phyloP scores from a whole-genome alignment of 2,329 filamentous ascomycete species.

The Microthyrium microscopicum region DNA sequence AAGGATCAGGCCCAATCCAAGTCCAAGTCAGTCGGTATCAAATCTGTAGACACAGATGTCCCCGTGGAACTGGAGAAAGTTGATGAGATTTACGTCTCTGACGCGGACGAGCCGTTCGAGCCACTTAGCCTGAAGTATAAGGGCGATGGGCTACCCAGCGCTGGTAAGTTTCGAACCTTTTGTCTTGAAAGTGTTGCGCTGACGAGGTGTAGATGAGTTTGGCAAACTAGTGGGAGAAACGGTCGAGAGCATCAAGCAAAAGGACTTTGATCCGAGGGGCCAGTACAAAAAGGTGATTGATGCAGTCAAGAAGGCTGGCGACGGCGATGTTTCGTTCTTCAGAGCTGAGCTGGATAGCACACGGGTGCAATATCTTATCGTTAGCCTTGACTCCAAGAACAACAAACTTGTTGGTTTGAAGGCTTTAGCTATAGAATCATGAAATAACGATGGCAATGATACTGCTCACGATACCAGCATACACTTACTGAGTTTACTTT shows the following conservation, averaged over 20 bases:
- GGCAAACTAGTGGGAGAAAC: slow-evolving; percentile 45
- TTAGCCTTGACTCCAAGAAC: slow-evolving; percentile 43
- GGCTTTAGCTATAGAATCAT: slow-evolving; percentile 55
- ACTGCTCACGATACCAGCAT: slow-evolving; percentile 39
- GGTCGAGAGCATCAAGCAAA: slow-evolving; percentile 41
- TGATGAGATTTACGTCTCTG: slow-evolving; percentile 56
- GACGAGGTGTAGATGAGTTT: slow-evolving; percentile 43
- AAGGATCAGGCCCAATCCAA: slow-evolving; percentile 12
- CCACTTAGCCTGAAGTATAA: slow-evolving; percentile 52
- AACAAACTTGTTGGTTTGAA: slow-evolving; percentile 59
- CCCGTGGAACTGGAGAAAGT: slow-evolving; percentile 28
- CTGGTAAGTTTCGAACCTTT: not conserved
- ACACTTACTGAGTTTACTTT: too few species aligned
- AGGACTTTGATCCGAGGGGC: slow-evolving; percentile 56
- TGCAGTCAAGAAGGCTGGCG: slow-evolving; percentile 43
- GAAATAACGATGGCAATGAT: slow-evolving; percentile 15
- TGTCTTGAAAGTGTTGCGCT: not conserved
- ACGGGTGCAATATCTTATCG: slow-evolving; percentile 63
- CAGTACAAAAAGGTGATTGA: slow-evolving; percentile 54
- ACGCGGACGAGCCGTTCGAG: slow-evolving; percentile 75
- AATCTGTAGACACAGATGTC: slow-evolving; percentile 34
- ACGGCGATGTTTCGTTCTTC: slow-evolving; percentile 61
- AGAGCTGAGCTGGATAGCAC: slow-evolving; percentile 45
- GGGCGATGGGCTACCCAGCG: slow-evolving; percentile 39
- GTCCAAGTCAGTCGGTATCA: slow-evolving; percentile 17